Evolutionary conservation across 1,139 yeast species (phyloP).

Genomic region (Debaryomyces coudertii): DNA sequence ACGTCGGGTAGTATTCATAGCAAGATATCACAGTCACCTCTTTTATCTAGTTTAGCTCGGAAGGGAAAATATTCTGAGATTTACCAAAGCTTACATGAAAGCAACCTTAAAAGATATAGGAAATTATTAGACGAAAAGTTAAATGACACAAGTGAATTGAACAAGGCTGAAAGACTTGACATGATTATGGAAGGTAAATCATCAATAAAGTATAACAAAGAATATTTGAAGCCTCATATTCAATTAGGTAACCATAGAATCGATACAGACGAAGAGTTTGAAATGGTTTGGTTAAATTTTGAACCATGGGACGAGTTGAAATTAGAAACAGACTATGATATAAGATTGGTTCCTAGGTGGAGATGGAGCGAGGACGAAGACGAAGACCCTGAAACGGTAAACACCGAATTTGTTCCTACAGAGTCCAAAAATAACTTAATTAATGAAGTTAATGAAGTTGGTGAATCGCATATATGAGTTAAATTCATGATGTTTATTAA

Average conservation of each 20-base stretch:
- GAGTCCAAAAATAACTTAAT: background rate
- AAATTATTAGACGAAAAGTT: conserved; percentile 31
- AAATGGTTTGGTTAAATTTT: conserved; percentile 48
- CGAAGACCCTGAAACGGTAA: conserved; percentile 5
- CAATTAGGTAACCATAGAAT: conserved; percentile 41
- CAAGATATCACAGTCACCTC: conserved; percentile 9
- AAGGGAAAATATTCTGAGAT: conserved; percentile 31
- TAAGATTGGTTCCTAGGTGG: conserved; percentile 49
- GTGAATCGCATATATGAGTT: conserved; percentile 10
- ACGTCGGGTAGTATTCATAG: background rate
- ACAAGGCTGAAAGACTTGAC: conserved; percentile 43
- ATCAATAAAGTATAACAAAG: conserved; percentile 21
- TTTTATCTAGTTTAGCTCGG: conserved; percentile 17
- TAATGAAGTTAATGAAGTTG: conserved; percentile 9
- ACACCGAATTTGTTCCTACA: background rate
- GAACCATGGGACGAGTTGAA: conserved; percentile 59
- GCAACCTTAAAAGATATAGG: conserved; percentile 24
- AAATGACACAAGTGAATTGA: conserved; percentile 36
- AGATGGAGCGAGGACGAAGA: conserved; percentile 21
- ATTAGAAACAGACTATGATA: conserved; percentile 47
- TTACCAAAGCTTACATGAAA: conserved; percentile 27
- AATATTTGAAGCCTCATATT: conserved; percentile 40
- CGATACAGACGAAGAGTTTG: conserved; percentile 46
- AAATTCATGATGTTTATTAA: conserved; percentile 6
- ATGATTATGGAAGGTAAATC: conserved; percentile 40